Base-by-base conservation (phyloP, 441 rosid genomes). In the Adansonia grandidieri region DNA sequence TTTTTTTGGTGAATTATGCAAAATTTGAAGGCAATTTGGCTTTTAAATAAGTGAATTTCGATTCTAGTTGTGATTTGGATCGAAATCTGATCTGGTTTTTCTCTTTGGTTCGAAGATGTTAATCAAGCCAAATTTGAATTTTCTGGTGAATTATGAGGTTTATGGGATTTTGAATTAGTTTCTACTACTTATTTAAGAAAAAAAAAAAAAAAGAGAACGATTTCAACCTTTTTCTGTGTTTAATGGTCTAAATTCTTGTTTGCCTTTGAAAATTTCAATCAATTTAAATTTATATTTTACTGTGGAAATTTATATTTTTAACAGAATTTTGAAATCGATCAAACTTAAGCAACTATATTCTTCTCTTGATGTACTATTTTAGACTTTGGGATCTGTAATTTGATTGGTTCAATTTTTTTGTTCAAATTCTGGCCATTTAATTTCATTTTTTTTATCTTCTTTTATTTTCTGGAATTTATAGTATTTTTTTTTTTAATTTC, bases 51-150 rank as follows among this genome's bases (percentile, higher is more conserved):
- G 17, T 47, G 75, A 57, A 14, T 68, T 78, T 80, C 44, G 58
- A 37, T 28, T 28, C 9, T 51, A 78, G 37, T 77, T 60, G 8
- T 45, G 73, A 67, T 24, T 77, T 53, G 60, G 17, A 48, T 83
- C 76, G 74, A 56, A 87, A 87, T 89, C 89, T 84, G 87, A 77
- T 76, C 70, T 63, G 45, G 19, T 4, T 50, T 70, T 3, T 9
- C n/a, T 15, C 5, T 40, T 40, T 9, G 17, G 19, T 37, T 66
- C 14, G 24, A 10, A 66, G 22, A 40, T n/a, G 48, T 66, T 40
- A 63, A 47, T 47, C 69, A 19, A 9, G 61, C 15, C 1, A 53
- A 51, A 71, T 53, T 71, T 15, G 42, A 32, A 51, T 28, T 28
- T 51, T 53, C 47, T 51, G 47, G 47, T 28, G 15, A 53, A 51